Evolutionary conservation across 768 basidiomycete species (phyloP), one percentile per base, ranked within the genome.

Genomic region (Filobasidium wieringae): DNA sequence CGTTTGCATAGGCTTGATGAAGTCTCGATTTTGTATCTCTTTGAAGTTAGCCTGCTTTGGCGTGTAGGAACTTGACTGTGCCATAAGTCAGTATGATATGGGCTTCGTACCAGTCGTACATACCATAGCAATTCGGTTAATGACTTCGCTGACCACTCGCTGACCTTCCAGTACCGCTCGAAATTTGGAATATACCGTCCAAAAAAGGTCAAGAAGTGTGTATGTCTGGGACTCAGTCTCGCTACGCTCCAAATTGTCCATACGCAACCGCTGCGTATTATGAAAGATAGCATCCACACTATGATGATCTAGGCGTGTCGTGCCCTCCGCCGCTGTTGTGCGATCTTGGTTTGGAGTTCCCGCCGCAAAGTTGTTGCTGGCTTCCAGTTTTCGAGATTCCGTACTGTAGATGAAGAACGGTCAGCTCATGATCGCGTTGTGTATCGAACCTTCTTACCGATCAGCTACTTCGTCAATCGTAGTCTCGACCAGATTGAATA

Each of bases 111-210:
- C 56, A 52, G 31, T 27, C 45, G 7, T 1, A 24, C 40, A 29
- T 47, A 34, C 31, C 53, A 47, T 34, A 26, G 24, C 87, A 53
- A 99, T 91, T 55, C 91, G 81, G 64, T 85, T 86, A 1, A 88
- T 80, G 6, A 97, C 86, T 71, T 99, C 95, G 61, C 84, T 90
- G 2, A 91, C 80, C 4, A 95, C 84, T 53, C 91, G 78, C 61
- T 95, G 77, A 9, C 92, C 88, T 71, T 99, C 92, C 14, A 86
- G 80, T 19, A 97, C 87, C 30, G 95, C 95, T 68, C 91, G 85
- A 47, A 99, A 68, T 73, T 99, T 97, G 15, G 90, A 95, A 71
- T 89, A 99, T 15, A 93, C 69, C 1, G 93, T 95, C 93, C 93
- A 97, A 73, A 97, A 97, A 33, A 99, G 78, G 72, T 97, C 95